Conservation (phyloP, 2,329 filamentous ascomycete genomes). For the Colletotrichum scovillei region DNA sequence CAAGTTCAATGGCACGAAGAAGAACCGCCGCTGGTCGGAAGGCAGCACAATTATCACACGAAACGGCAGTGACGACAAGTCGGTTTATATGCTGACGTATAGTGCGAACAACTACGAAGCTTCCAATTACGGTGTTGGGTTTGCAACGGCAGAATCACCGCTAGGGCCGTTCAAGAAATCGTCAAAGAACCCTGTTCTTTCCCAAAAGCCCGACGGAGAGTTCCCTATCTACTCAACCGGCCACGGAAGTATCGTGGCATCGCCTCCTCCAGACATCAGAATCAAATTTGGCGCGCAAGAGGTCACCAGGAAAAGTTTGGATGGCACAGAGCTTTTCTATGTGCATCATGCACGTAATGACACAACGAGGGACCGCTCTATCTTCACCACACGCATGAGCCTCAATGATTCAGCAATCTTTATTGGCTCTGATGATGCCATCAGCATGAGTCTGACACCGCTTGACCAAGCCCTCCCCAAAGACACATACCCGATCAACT, state of each 20-base stretch:
- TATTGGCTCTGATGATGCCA: slow-evolving; percentile 42
- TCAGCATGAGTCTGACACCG: slow-evolving; percentile 45
- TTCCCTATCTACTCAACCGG: slow-evolving; percentile 48
- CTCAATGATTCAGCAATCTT: slow-evolving; percentile 39
- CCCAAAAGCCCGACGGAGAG: slow-evolving; percentile 42
- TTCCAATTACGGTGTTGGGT: slow-evolving; percentile 51
- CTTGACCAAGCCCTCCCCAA: slow-evolving; percentile 45
- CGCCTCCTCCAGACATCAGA: slow-evolving; percentile 38
- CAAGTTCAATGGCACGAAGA: slow-evolving; percentile 47
- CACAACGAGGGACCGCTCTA: slow-evolving; percentile 41
- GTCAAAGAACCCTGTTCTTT: slow-evolving; percentile 44
- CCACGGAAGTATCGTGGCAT: slow-evolving; percentile 48
- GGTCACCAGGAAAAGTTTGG: slow-evolving; percentile 43
- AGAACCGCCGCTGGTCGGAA: slow-evolving; percentile 50
- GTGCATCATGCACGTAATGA: slow-evolving; percentile 48
- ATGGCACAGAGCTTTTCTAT: slow-evolving; percentile 48
- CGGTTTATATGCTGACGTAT: slow-evolving; percentile 46
- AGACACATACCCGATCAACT: slow-evolving; percentile 43
- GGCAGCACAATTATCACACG: slow-evolving; percentile 46
- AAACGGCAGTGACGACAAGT: slow-evolving; percentile 37
- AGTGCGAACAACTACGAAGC: slow-evolving; percentile 50
- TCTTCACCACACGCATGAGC: slow-evolving; percentile 48
- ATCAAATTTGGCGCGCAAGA: slow-evolving; percentile 44
- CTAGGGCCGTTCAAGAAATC: slow-evolving; percentile 48
- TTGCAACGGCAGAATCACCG: slow-evolving; percentile 45